Evolutionary conservation across 306 rosid genomes (phyloP).

Genomic region (Carpinus fangiana): DNA sequence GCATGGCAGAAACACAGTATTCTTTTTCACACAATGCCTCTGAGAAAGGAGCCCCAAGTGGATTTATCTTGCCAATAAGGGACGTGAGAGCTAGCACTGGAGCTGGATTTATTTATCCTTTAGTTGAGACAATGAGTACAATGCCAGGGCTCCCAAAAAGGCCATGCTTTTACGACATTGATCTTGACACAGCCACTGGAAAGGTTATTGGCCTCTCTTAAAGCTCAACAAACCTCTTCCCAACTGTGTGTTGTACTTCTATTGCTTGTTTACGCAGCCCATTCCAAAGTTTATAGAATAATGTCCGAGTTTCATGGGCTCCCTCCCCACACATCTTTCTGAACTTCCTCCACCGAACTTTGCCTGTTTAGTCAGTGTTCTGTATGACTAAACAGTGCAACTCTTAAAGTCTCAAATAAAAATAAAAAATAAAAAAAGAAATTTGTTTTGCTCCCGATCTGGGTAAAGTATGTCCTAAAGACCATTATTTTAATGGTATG

Average conservation of each 20-base stretch:
- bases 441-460: background rate
- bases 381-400: background rate
- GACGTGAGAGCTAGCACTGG: constrained; percentile 96
- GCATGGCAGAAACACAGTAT: constrained; percentile 97
- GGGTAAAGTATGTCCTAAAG: background rate
- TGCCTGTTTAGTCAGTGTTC: background rate
- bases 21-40: constrained; percentile 87
- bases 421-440: background rate
- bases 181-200: constrained; percentile 80
- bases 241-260: constrained; percentile 5
- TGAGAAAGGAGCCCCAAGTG: constrained; percentile 83
- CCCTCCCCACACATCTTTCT: constrained; percentile 10
- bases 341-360: background rate
- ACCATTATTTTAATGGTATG: background rate
- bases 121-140: constrained; percentile 96
- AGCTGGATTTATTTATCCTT: constrained; percentile 93
- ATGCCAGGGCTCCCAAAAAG: constrained; percentile 99
- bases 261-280: constrained; percentile 4
- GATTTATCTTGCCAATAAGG: constrained; percentile 81
- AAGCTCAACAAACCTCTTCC: constrained; percentile 21
- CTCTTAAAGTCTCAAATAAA: background rate
- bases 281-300: background rate
- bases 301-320: constrained; percentile 10
- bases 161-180: constrained; percentile 97
- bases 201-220: constrained; percentile 89